Percentiles rank a stretch among this genome's conserved stretches.
Evolutionary conservation across 1,284 basidiomycete species (phyloP).

Genomic region (Paramarasmius palmivorus): DNA sequence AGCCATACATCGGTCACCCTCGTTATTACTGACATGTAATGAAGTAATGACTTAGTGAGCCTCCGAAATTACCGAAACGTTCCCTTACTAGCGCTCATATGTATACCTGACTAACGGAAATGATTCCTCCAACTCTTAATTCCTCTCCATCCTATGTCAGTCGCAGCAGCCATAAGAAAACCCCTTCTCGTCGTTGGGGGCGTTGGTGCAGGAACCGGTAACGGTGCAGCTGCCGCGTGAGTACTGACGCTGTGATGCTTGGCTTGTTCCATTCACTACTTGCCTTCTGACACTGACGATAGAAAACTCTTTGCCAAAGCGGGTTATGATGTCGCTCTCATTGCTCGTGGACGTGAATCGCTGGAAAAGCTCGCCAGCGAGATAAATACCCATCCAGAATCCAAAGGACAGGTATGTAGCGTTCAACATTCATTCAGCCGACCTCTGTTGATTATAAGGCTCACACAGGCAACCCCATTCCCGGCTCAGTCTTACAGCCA

Average conservation of each 20-base stretch:
- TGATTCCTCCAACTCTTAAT: background rate
- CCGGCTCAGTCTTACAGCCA: slow-evolving; percentile 57
- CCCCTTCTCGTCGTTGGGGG: slow-evolving; percentile 37
- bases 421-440: too few species aligned
- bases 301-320: slow-evolving; percentile 64
- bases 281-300: background rate
- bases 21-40: too few species aligned
- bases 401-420: slow-evolving; percentile 59
- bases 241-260: too few species aligned
- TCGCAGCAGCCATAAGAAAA: slow-evolving; percentile 5
- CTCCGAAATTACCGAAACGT: too few species aligned
- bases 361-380: slow-evolving; percentile 55
- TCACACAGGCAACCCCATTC: slow-evolving; percentile 63
- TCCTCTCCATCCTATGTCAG: background rate
- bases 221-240: slow-evolving; percentile 66
- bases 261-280: slow-evolving; percentile 3
- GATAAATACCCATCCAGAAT: slow-evolving; percentile 38
- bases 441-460: too few species aligned
- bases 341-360: slow-evolving; percentile 58
- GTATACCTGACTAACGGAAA: background rate
- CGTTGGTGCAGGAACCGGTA: slow-evolving; percentile 54
- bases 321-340: slow-evolving; percentile 69
- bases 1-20: too few species aligned
- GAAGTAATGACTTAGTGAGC: too few species aligned
- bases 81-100: too few species aligned